Evolutionary conservation across 2,329 filamentous ascomycete genomes (phyloP).

Genomic region (Sclerotinia minor): DNA sequence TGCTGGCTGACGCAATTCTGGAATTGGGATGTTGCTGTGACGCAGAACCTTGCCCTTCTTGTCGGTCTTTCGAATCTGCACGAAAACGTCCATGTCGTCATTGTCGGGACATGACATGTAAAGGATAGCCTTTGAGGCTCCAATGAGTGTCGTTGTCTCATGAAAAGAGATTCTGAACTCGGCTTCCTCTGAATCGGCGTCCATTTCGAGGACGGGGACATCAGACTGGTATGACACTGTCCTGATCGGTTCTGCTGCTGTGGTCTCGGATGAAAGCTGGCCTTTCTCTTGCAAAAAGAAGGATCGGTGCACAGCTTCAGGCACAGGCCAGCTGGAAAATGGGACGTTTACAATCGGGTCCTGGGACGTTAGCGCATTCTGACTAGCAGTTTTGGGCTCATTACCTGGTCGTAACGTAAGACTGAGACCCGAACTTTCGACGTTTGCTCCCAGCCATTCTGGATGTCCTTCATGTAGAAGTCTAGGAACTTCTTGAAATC

Average conservation of each 20-base stretch:
- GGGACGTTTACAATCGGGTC: conserved; percentile 29
- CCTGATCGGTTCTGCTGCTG: conserved; percentile 28
- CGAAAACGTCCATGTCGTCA: conserved; percentile 49
- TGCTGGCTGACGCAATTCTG: conserved; percentile 29
- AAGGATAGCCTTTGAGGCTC: conserved; percentile 49
- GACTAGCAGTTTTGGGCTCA: too few relatives aligned
- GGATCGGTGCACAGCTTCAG: neutral
- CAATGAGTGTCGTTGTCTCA: conserved; percentile 46
- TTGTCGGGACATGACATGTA: conserved; percentile 47
- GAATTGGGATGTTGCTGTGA: conserved; percentile 46
- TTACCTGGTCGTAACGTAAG: conserved; percentile 11
- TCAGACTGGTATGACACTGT: too few relatives aligned
- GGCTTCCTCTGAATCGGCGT: too few relatives aligned
- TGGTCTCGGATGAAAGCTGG: neutral
- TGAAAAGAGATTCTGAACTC: conserved; percentile 38
- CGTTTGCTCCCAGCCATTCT: conserved; percentile 51
- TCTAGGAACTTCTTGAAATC: conserved; percentile 50
- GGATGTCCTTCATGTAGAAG: conserved; percentile 45
- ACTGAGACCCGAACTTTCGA: conserved; percentile 47
- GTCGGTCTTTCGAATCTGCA: conserved; percentile 49
- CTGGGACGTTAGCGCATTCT: conserved; percentile 27
- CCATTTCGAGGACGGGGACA: too few relatives aligned
- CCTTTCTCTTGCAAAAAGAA: too few relatives aligned
- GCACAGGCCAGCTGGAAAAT: conserved; percentile 29
- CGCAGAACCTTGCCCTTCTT: conserved; percentile 46